Base-by-base conservation (phyloP, 2,329 filamentous ascomycete species). In the Fusarium decemcellulare region DNA sequence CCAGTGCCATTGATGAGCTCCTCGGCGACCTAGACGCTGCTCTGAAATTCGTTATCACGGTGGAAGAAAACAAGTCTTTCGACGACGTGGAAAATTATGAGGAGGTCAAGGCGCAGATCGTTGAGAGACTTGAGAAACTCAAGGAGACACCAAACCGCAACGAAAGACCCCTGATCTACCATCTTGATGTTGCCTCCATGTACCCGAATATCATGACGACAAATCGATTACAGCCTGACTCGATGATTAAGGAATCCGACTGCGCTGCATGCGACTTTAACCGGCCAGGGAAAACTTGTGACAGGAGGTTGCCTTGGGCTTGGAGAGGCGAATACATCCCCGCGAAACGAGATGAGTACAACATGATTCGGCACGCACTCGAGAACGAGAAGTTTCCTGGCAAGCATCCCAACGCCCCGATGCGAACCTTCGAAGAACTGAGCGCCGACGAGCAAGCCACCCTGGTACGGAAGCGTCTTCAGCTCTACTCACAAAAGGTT, bases 121-220 rank as follows among this genome's bases (percentile, higher is more conserved):
- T 86, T 4, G 88, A 90, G 30, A 89, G 88, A 65, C 82, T 99
- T 36, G 83, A 87, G 55, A 86, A 90, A 67, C 85, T 99, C 55
- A 97, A 93, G 78, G 86, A 91, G 54, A 96, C 91, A 1, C 95
- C 96, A 1, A 94, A 97, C 74, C 88, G 96, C 67, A 90, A 86
- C 72, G 96, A 99, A 79, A 86, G 90, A 44, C 96, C 96, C 6
- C 88, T 97, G 34, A 99, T 99, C 70, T 99, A 99, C 81, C 96
- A 99, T 86, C 85, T 99, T 82, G 96, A 99, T 77, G 97, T 99
- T 62, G 96, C 96, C 16, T 98, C 96, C 63, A 99, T 99, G 96
- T 99, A 99, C 78, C 96, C 96, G 10, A 99, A 99, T 80, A 99
- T 99, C 79, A 99, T 99, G 97, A 99, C 97, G 2, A 99, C 96